Conservation (phyloP, 345 rosid genomes). For the Melaleuca quinquenervia region DNA sequence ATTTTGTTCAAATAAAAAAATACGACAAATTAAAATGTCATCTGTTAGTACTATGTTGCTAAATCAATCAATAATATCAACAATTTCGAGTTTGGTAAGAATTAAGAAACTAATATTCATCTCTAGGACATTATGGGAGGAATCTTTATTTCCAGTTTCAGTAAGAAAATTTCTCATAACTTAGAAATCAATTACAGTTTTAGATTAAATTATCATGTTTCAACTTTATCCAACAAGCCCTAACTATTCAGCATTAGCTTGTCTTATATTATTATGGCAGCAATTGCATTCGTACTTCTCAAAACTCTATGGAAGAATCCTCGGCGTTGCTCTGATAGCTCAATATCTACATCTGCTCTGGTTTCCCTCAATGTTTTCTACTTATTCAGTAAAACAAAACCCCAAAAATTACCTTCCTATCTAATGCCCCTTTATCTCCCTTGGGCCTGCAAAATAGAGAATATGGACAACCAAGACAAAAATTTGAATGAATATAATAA, state of each 20-base stretch:
- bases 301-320: background rate
- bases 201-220: background rate
- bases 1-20: background rate
- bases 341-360: background rate
- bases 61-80: background rate
- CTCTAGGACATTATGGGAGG: background rate
- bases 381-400: background rate
- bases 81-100: background rate
- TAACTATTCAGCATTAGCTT: background rate
- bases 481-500: background rate
- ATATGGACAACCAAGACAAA: background rate
- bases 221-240: background rate
- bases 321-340: background rate
- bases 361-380: background rate
- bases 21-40: background rate
- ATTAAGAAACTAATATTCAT: background rate
- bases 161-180: background rate
- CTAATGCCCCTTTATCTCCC: background rate
- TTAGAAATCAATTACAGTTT: background rate
- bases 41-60: background rate
- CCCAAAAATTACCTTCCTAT: background rate
- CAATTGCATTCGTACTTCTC: background rate
- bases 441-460: background rate
- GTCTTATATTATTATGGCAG: background rate
- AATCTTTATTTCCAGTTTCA: background rate